phyloP scores from a whole-genome alignment of 225 moss, liverwort and hornwort species.

The Pseudoscleropodium purum region DNA sequence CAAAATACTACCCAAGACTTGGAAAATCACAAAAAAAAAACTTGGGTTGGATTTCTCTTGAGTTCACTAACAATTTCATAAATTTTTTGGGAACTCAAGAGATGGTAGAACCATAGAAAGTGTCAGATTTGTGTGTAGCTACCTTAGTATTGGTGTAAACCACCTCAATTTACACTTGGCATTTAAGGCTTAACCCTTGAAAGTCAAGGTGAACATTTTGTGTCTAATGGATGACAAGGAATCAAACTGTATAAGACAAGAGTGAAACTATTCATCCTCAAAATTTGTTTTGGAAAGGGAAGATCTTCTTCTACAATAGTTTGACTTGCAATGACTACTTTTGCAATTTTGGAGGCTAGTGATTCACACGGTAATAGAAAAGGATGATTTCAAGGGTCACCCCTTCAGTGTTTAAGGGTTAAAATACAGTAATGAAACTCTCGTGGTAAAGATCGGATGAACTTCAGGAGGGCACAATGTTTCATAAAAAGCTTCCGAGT shows the following conservation, averaged over 20 bases:
- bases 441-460: neutral
- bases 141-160: neutral
- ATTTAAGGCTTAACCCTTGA: no score
- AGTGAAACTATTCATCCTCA: no score
- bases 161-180: neutral
- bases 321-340: no score
- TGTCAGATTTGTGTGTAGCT: fast-evolving
- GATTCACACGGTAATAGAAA: no score
- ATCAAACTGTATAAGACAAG: no score
- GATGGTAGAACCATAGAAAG: neutral
- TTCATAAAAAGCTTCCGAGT: neutral
- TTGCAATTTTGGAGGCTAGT: no score
- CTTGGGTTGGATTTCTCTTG: neutral
- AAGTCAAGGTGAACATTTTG: no score
- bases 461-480: neutral
- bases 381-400: no score
- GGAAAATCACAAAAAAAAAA: neutral
- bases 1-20: neutral
- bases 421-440: neutral
- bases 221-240: no score
- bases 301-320: no score
- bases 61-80: neutral
- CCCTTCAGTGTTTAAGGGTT: no score
- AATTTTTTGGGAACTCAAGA: neutral
- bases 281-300: no score